Evolutionary conservation across 257 asterid species (phyloP).

Genomic region (Capsicum baccatum): DNA sequence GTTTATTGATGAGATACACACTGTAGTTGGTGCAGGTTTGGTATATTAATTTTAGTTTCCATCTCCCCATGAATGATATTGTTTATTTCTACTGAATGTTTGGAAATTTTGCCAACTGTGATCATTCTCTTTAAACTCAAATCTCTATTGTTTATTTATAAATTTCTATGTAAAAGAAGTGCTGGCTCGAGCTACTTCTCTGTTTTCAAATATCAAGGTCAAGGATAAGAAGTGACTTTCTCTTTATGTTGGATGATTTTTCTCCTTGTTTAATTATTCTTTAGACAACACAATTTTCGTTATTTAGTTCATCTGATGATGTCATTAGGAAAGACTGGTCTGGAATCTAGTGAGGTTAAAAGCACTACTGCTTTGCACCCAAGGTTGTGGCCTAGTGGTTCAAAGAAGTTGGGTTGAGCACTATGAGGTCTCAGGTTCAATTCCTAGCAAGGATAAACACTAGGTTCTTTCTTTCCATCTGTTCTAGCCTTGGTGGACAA

Average conservation of each 20-base stretch:
- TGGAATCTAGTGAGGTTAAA: conserved; percentile 5
- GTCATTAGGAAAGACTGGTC: background rate
- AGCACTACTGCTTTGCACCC: background rate
- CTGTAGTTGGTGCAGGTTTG: conserved; percentile 96
- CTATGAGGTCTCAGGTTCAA: no score
- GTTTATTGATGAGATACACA: conserved; percentile 94
- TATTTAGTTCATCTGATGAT: conserved; percentile 5
- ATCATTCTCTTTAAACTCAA: background rate
- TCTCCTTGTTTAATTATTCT: conserved; percentile 14
- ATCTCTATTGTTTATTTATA: background rate
- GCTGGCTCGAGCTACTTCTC: background rate
- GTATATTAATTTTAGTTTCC: conserved; percentile 19
- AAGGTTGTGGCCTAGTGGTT: no score
- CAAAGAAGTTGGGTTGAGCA: no score
- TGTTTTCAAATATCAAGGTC: background rate
- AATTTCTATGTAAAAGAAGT: background rate
- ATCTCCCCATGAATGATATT: background rate
- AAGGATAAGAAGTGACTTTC: background rate
- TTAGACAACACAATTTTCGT: background rate
- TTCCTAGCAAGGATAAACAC: no score
- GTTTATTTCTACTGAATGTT: background rate
- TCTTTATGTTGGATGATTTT: background rate
- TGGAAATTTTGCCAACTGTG: background rate
- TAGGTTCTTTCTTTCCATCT: no score
- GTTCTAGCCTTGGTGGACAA: no score